A percentile compares a stretch with the other conserved stretches of the same genome.
These are phyloP conservation scores for Stenogyne calaminthoides DNA, from an alignment of 305 asterid genomes.

Conservation along the genomic window DNA sequence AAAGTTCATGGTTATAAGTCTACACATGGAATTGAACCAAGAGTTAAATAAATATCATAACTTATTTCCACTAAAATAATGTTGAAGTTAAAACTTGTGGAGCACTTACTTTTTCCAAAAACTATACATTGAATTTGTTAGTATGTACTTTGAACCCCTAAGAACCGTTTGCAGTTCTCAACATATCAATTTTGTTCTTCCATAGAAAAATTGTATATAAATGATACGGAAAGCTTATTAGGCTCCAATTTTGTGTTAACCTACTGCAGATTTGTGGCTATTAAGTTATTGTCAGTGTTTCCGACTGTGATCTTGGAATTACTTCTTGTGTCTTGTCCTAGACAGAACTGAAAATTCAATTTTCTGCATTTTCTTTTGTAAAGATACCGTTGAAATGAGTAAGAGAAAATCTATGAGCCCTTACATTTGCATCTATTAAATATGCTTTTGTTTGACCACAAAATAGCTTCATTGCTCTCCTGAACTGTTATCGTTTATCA, in stretches of 20 bases:
- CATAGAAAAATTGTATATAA: neutral
- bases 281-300: neutral
- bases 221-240: slow-evolving; percentile 6
- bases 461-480: neutral
- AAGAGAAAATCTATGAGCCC: slow-evolving; percentile 19
- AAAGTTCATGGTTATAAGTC: slow-evolving; percentile 9
- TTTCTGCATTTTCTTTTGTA: slow-evolving; percentile 18
- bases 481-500: slow-evolving; percentile 27
- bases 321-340: slow-evolving; percentile 23
- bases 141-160: neutral
- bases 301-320: slow-evolving; percentile 14
- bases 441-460: slow-evolving; percentile 15
- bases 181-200: neutral
- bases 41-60: slow-evolving; percentile 4
- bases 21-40: slow-evolving; percentile 20
- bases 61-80: slow-evolving; percentile 11
- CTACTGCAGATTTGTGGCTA: too few relatives aligned
- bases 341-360: slow-evolving; percentile 20
- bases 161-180: slow-evolving; percentile 2
- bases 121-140: slow-evolving; percentile 4
- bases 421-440: slow-evolving; percentile 8
- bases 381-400: slow-evolving; percentile 15
- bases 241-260: slow-evolving; percentile 4
- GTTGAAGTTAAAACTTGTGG: slow-evolving; percentile 10
- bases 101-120: slow-evolving; percentile 7